These are phyloP conservation scores for Voacanga thouarsii DNA, from an alignment of 257 asterid genomes.

Conservation along the genomic window DNA sequence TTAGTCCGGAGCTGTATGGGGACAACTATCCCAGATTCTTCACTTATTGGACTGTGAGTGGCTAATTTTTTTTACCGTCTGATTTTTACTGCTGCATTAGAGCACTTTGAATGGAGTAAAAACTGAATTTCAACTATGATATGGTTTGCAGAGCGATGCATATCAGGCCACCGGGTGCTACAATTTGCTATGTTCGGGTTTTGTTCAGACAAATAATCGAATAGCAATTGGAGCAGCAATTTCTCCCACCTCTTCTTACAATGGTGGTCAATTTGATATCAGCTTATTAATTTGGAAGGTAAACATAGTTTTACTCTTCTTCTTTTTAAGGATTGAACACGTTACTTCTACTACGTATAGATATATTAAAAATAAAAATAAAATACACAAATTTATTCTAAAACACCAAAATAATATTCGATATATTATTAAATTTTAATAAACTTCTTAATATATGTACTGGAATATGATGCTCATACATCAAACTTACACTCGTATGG, in stretches of 20 bases:
- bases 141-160: conserved; percentile 69
- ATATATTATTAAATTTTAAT: too few relatives aligned
- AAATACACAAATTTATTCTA: too few relatives aligned
- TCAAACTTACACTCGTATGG: too few relatives aligned
- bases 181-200: conserved; percentile 89
- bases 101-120: not conserved
- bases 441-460: too few relatives aligned
- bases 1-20: conserved; percentile 89
- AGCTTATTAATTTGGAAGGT: conserved; percentile 91
- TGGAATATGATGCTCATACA: too few relatives aligned
- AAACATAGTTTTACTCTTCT: conserved; percentile 15
- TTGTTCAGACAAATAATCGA: conserved; percentile 74
- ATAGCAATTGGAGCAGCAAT: conserved; percentile 93
- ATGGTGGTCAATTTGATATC: conserved; percentile 83
- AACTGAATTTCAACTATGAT: not conserved
- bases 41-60: conserved; percentile 93
- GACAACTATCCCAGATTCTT: conserved; percentile 83
- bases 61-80: not conserved
- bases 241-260: conserved; percentile 75
- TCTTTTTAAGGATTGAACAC: too few relatives aligned
- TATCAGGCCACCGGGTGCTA: conserved; percentile 92
- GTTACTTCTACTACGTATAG: too few relatives aligned
- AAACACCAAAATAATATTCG: too few relatives aligned
- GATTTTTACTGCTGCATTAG: not conserved
- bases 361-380: too few relatives aligned